A percentile compares a stretch with the other conserved stretches of the same genome.
These are phyloP conservation scores for Lathyrus tuberosus DNA, from an alignment of 306 rosid species.

Conservation along the genomic window DNA sequence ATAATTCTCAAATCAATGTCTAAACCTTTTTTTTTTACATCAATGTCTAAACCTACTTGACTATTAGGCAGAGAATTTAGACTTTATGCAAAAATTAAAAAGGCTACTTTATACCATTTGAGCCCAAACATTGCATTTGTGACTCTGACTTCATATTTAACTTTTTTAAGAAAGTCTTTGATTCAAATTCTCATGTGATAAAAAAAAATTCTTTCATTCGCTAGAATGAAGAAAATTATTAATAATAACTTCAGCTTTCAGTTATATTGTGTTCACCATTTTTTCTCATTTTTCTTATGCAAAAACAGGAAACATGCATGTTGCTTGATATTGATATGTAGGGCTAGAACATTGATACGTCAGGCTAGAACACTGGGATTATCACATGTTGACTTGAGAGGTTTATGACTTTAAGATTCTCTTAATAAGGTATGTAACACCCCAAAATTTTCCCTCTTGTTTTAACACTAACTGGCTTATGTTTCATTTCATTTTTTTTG, in stretches of 20 bases:
- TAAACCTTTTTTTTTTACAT: neutral
- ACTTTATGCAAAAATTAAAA: neutral
- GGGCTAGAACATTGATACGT: neutral
- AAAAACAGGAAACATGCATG: neutral
- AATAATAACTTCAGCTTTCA: neutral
- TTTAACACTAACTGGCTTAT: no score
- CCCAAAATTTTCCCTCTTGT: no score
- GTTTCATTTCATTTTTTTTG: no score
- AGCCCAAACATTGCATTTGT: neutral
- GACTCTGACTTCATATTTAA: neutral
- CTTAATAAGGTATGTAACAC: no score
- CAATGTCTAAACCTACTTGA: slow-evolving; percentile 1
- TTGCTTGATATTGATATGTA: neutral
- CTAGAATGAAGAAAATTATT: neutral
- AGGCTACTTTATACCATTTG: neutral
- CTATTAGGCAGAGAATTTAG: neutral
- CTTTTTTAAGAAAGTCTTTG: neutral
- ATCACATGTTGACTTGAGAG: slow-evolving; percentile 13
- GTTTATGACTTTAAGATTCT: neutral
- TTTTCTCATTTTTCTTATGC: neutral
- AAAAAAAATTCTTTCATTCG: neutral
- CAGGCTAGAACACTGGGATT: no score
- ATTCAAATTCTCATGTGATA: neutral
- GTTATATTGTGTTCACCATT: neutral
- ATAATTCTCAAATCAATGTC: neutral